These are phyloP conservation scores for Magnaporthiopsis rhizophila DNA, from an alignment of 2,329 filamentous ascomycete genomes.

Conservation along the genomic window DNA sequence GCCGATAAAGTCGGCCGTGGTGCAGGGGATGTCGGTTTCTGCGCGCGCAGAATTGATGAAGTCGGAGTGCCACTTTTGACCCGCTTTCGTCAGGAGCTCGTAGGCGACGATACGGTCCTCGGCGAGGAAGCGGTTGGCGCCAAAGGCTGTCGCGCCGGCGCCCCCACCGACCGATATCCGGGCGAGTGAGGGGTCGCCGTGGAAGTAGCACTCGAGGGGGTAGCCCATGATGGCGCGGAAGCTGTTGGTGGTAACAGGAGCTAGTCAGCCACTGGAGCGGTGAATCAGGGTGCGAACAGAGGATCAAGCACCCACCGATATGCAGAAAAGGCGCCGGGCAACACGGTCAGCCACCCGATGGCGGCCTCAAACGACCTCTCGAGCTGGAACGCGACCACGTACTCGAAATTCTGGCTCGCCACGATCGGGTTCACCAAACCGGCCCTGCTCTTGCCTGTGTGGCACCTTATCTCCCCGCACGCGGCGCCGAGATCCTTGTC, in stretches of 20 bases:
- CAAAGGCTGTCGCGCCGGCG: constrained; percentile 34
- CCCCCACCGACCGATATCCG: constrained; percentile 96
- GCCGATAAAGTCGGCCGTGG: constrained; percentile 91
- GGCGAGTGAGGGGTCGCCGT: constrained; percentile 95
- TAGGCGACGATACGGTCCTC: constrained; percentile 99
- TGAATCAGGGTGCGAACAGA: too few species aligned
- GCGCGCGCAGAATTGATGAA: constrained; percentile 99
- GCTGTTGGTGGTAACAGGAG: too few species aligned
- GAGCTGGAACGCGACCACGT: constrained; percentile 91
- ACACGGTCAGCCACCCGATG: constrained; percentile 71
- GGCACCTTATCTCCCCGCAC: constrained; percentile 79
- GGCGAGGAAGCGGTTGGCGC: constrained; percentile 64
- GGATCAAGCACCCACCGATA: constrained; percentile 54
- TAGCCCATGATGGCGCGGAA: constrained; percentile 95
- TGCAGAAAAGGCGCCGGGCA: constrained; percentile 97
- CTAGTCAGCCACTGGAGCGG: too few species aligned
- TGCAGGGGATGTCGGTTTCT: constrained; percentile 97
- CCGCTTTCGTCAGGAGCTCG: constrained; percentile 95
- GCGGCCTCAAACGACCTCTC: constrained; percentile 68
- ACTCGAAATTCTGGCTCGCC: constrained; percentile 97
- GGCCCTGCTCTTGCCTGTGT: constrained; percentile 72
- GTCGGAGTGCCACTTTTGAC: constrained; percentile 96
- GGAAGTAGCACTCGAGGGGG: constrained; percentile 97
- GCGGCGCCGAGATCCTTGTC: constrained; percentile 98
- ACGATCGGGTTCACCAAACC: constrained; percentile 83